phyloP scores from a whole-genome alignment of 2,329 filamentous ascomycete species.

The Trichoderma sp. region DNA sequence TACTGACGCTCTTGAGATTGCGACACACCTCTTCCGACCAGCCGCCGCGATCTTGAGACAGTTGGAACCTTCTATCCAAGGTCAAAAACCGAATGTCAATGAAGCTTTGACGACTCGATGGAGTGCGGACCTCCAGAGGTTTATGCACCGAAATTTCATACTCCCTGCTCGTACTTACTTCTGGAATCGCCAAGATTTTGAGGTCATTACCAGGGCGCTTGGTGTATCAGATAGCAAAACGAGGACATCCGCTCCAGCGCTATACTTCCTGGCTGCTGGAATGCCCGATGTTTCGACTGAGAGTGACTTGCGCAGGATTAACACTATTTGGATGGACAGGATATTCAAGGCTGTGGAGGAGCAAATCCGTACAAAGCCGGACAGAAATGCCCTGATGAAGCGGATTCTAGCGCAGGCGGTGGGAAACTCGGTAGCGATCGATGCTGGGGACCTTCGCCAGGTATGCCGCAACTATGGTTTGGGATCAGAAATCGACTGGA shows the following conservation, averaged over 20 bases:
- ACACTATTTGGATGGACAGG: slow-evolving; percentile 39
- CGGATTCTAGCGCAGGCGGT: slow-evolving; percentile 33
- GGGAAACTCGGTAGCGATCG: slow-evolving; percentile 34
- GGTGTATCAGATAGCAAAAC: slow-evolving; percentile 37
- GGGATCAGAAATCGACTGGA: slow-evolving; percentile 40
- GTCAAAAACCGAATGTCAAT: slow-evolving; percentile 17
- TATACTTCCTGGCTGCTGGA: slow-evolving; percentile 44
- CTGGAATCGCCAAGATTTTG: slow-evolving; percentile 41
- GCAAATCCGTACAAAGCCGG: slow-evolving; percentile 26
- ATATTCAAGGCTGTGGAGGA: slow-evolving; percentile 35
- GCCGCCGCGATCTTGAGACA: slow-evolving; percentile 39
- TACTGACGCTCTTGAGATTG: slow-evolving; percentile 48
- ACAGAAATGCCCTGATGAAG: slow-evolving; percentile 31
- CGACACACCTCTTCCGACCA: slow-evolving; percentile 44
- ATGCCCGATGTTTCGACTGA: slow-evolving; percentile 27
- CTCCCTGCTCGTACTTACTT: slow-evolving; percentile 50
- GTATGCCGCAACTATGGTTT: slow-evolving; percentile 45
- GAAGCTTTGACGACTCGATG: slow-evolving; percentile 36
- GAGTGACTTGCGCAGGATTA: slow-evolving; percentile 33
- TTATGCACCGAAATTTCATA: slow-evolving; percentile 51
- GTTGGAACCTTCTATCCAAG: slow-evolving; percentile 33
- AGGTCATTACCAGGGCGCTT: slow-evolving; percentile 42
- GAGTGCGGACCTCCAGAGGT: slow-evolving; percentile 45
- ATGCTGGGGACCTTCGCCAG: slow-evolving; percentile 39
- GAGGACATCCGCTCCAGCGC: slow-evolving; percentile 39